phyloP scores from a whole-genome alignment of 139 green algal genomes.

The Micractinium conductrix region DNA sequence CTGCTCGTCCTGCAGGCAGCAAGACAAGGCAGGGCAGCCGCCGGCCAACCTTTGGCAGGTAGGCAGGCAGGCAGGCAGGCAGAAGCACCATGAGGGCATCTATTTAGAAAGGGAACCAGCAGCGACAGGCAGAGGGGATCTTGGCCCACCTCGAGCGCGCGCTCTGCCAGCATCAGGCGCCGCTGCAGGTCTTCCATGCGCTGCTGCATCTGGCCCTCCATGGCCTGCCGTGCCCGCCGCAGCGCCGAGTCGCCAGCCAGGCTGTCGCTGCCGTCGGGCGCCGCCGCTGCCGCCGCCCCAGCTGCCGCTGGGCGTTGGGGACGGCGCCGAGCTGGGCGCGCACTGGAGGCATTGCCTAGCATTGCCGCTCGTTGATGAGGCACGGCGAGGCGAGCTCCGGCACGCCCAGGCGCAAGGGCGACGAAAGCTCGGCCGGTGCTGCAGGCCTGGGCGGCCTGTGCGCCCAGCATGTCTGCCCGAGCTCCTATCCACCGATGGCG shows the following conservation, averaged over 20 bases:
- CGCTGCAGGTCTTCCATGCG: not conserved
- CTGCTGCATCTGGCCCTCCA: not conserved
- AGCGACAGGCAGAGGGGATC: not conserved
- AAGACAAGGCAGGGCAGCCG: not conserved
- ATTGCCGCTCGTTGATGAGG: no score
- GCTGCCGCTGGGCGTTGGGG: no score
- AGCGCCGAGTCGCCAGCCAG: not conserved
- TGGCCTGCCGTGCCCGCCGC: not conserved
- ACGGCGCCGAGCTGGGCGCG: no score
- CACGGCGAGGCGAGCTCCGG: no score
- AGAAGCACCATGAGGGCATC: not conserved
- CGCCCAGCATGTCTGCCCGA: no score
- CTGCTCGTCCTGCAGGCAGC: constrained; percentile 44
- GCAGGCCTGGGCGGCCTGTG: no score
- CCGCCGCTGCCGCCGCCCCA: no score
- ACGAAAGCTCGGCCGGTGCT: no score
- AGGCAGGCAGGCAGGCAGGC: not conserved
- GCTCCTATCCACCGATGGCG: no score
- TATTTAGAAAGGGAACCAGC: not conserved
- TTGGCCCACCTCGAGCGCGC: not conserved
- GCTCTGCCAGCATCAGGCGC: not conserved
- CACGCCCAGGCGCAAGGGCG: no score
- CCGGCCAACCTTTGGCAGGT: no score
- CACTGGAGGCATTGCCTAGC: no score
- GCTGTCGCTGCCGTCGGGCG: not conserved